These are phyloP conservation scores for Torrubiellomyces zombiae DNA, from an alignment of 2,329 filamentous ascomycete genomes.

Conservation along the genomic window DNA sequence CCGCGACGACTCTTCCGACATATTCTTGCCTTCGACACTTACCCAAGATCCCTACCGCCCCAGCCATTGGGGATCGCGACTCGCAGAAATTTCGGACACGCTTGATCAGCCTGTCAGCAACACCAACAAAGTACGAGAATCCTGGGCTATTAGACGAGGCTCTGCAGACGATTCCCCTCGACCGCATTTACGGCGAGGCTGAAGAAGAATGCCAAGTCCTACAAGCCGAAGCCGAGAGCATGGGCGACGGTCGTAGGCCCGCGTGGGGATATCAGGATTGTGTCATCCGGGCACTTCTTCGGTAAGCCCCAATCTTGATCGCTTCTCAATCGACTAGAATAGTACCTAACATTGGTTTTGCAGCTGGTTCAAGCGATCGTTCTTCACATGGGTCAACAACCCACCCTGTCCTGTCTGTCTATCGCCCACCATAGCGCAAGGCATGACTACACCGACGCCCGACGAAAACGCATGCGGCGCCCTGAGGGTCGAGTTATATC, in stretches of 20 bases:
- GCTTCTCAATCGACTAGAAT: not conserved
- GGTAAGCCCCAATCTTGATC: constrained; percentile 31
- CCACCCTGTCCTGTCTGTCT: constrained; percentile 69
- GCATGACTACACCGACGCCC: constrained; percentile 68
- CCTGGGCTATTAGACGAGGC: constrained; percentile 88
- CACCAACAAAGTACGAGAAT: constrained; percentile 90
- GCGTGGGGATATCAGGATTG: constrained; percentile 98
- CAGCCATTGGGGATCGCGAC: constrained; percentile 43
- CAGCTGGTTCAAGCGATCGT: constrained; percentile 81
- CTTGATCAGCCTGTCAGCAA: constrained; percentile 69
- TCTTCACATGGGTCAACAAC: constrained; percentile 96
- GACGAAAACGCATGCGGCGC: constrained; percentile 85
- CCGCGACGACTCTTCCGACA: constrained; percentile 29
- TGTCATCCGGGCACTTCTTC: constrained; percentile 72
- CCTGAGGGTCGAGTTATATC: constrained; percentile 74
- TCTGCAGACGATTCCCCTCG: constrained; percentile 67
- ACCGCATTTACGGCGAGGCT: constrained; percentile 83
- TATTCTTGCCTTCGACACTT: constrained; percentile 33
- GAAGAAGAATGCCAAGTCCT: constrained; percentile 85
- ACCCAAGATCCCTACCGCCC: constrained; percentile 51
- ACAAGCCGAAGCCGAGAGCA: constrained; percentile 72
- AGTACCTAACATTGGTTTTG: constrained; percentile 7
- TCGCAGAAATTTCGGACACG: constrained; percentile 68
- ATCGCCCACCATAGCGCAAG: constrained; percentile 66
- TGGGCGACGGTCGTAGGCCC: constrained; percentile 62